Evolutionary conservation across 2,329 filamentous ascomycete genomes (phyloP), one percentile per base, ranked within the genome.

Genomic region (Rasamsonia emersonii): DNA sequence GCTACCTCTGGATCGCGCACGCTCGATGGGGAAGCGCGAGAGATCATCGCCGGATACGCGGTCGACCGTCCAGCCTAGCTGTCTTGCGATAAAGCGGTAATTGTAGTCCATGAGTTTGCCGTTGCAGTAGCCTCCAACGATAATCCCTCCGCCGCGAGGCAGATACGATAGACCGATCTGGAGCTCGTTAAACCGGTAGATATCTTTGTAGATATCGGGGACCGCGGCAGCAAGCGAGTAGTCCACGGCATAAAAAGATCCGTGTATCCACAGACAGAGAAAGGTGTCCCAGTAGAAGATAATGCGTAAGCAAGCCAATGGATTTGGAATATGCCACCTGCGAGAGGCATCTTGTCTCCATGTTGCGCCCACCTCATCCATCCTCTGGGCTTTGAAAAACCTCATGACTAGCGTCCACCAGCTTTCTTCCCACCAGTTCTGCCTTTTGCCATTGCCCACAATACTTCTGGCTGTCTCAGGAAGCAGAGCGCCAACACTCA

Each of bases 61-160:
- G 13, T 40, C 40, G 11, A 62, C n/a, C 0, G 53, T 48, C 11
- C 59, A 47, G 5, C 50, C 48, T 11, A 51, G 26, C 9, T 41
- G 27, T 19, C 44, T 44, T 4, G 56, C 58, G 5, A 57, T 44
- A 4, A 56, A 47, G 4, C 46, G 43, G 38, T 61, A 67, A 24
- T 65, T 65, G 46, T 52, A 58, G 36, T 68, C 64, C 4, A 65
- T 37, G 4, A 64, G 37, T 9, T 47, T 46, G 3, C 59, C 59
- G 11, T 54, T 61, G 8, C 58, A 42, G 28, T 59, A 49, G 2
- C 53, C 53, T 5, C 60, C 56, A 6, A 61, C 32, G n/a, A 60
- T 45, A 9, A 53, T 53, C 9, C 60, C 61, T 3, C 56, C 40
- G 2, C 61, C 62, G 4, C 61, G 52, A 1, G 64, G 60, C 4